Conservation (phyloP, 345 rosid genomes). For the Lenwebbia sp. region DNA sequence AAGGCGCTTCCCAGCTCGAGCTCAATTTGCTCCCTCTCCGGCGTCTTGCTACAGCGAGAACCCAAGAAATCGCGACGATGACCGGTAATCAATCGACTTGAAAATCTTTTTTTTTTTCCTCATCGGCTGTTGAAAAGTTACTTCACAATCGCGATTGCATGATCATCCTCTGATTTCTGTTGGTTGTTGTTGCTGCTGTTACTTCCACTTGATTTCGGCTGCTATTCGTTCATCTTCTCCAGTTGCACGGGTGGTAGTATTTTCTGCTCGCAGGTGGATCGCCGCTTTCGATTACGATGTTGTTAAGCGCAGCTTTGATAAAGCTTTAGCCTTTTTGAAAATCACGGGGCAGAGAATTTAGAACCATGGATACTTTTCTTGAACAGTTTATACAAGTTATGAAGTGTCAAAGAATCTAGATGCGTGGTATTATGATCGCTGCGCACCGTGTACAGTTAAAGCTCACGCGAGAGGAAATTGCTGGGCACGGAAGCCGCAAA, state of each 20-base stretch:
- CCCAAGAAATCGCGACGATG: neutral
- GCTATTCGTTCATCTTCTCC: neutral
- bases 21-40: neutral
- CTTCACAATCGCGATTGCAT: neutral
- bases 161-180: neutral
- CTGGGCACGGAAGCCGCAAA: neutral
- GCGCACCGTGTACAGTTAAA: neutral
- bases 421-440: neutral
- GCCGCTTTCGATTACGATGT: neutral
- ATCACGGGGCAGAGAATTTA: neutral
- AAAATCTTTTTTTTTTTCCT: neutral
- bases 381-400: neutral
- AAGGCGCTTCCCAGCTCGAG: neutral
- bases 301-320: neutral
- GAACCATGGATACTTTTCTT: neutral
- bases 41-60: neutral
- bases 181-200: neutral
- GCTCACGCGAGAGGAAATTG: neutral
- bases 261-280: neutral
- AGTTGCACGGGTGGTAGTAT: neutral
- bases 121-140: neutral
- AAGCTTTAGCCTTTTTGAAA: neutral
- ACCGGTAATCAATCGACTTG: neutral
- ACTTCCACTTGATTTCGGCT: neutral
- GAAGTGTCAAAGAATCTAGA: neutral